A percentile compares a stretch with the other conserved stretches of the same genome.
Conservation (phyloP, 805 yeast genomes). For the Lipomyces yamadae region DNA sequence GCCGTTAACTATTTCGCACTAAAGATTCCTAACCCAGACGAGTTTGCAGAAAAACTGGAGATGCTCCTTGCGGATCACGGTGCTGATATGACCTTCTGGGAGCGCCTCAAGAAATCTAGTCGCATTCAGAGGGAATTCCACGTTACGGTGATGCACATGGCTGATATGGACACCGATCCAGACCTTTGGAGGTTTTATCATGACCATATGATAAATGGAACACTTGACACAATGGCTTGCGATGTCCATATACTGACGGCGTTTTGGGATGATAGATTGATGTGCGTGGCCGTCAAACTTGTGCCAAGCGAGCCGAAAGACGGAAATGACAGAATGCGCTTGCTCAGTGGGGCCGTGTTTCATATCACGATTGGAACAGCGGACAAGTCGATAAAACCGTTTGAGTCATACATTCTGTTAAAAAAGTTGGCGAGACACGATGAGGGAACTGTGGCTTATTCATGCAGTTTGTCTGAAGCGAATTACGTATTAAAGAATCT, state of each 20-base stretch:
- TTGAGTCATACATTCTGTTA: conserved; percentile 53
- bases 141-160: conserved; percentile 64
- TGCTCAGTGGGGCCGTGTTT: conserved; percentile 53
- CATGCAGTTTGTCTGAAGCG: not conserved
- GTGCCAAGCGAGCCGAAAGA: conserved; percentile 56
- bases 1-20: conserved; percentile 24
- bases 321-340: conserved; percentile 44
- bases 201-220: conserved; percentile 3
- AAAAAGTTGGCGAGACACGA: not conserved
- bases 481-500: not conserved
- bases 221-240: conserved; percentile 8
- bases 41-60: conserved; percentile 17
- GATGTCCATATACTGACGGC: conserved; percentile 13
- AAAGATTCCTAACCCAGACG: conserved; percentile 14
- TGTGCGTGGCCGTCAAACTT: conserved; percentile 51
- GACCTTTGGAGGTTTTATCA: conserved; percentile 34
- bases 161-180: conserved; percentile 15
- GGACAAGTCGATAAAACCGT: conserved; percentile 53
- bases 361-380: conserved; percentile 79
- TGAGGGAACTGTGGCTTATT: not conserved
- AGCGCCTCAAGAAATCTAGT: conserved; percentile 30
- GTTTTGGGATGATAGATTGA: conserved; percentile 30
- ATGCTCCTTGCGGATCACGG: conserved; percentile 27
- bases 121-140: conserved; percentile 64
- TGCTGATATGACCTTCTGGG: conserved; percentile 34